Conservation (phyloP, 2,329 filamentous ascomycete species). For the Aspergillus phoenicis region DNA sequence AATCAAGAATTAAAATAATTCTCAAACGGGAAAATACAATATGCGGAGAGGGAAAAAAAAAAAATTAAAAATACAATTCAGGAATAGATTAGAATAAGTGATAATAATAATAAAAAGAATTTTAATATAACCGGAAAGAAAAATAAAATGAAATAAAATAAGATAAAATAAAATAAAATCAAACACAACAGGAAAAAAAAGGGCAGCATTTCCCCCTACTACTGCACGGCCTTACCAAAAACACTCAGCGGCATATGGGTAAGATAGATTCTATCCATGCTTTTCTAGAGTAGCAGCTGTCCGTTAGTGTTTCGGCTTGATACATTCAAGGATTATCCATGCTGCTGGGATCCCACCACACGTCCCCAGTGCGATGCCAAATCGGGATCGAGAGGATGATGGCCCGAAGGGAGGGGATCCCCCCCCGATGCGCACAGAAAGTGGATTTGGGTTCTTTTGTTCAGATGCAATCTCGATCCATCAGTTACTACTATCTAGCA, state of each 20-base stretch:
- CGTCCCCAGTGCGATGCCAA: conserved; percentile 12
- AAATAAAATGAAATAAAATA: conserved; percentile 6
- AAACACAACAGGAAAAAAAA: conserved; percentile 1
- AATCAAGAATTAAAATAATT: background rate
- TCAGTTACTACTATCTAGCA: conserved; percentile 15
- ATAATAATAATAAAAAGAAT: background rate
- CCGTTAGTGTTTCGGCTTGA: conserved; percentile 27
- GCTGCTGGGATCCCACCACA: conserved; percentile 18
- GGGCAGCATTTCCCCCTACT: conserved; percentile 15
- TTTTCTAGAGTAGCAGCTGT: conserved; percentile 17
- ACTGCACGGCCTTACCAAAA: conserved; percentile 23
- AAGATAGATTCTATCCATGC: conserved; percentile 15
- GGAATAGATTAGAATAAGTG: background rate
- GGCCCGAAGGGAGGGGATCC: conserved; percentile 5
- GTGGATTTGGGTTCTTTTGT: conserved; percentile 19
- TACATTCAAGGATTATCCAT: conserved; percentile 30
- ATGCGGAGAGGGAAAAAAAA: background rate
- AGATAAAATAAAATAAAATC: background rate
- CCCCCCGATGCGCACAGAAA: background rate
- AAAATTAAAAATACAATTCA: background rate
- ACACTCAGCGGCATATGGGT: conserved; percentile 18
- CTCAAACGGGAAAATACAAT: background rate
- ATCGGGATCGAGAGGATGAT: conserved; percentile 17
- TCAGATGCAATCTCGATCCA: conserved; percentile 21
- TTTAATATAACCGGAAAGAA: background rate